A percentile compares a stretch with the other conserved stretches of the same genome.
These are phyloP conservation scores for Podila epicladia DNA, from an alignment of 192 early-diverging fungal genomes.

Conservation along the genomic window DNA sequence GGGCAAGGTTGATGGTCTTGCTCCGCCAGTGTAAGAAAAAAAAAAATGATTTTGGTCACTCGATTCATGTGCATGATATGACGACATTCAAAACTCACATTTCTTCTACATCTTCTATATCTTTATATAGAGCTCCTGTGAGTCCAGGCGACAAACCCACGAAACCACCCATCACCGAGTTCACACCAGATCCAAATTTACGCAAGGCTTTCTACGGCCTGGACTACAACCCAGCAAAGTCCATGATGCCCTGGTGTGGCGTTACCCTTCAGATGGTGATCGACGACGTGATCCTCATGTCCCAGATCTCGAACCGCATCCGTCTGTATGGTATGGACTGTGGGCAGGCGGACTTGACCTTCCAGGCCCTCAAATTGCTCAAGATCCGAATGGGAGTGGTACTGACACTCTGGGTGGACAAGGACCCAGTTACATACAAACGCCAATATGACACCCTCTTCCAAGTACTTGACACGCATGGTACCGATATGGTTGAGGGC, in stretches of 20 bases:
- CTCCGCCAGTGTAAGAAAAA: slow-evolving; percentile 18
- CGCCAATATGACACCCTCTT: slow-evolving; percentile 52
- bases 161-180: slow-evolving; percentile 20
- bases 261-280: slow-evolving; percentile 45
- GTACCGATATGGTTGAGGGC: slow-evolving; percentile 50
- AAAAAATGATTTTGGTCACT: neutral
- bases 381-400: slow-evolving; percentile 55
- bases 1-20: slow-evolving; percentile 38
- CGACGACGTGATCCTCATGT: slow-evolving; percentile 53
- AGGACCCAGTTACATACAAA: slow-evolving; percentile 39
- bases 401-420: slow-evolving; percentile 56
- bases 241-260: slow-evolving; percentile 51
- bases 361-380: slow-evolving; percentile 44
- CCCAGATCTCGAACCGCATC: slow-evolving; percentile 54
- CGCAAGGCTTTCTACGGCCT: slow-evolving; percentile 54
- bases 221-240: slow-evolving; percentile 51
- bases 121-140: neutral
- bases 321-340: slow-evolving; percentile 59
- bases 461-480: slow-evolving; percentile 44
- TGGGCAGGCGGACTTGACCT: slow-evolving; percentile 44
- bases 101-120: neutral
- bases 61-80: neutral
- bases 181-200: slow-evolving; percentile 40
- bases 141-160: slow-evolving; percentile 1
- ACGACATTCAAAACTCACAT: neutral